Conservation (phyloP, 192 early-diverging fungal species). For the Linnemannia hyalina region DNA sequence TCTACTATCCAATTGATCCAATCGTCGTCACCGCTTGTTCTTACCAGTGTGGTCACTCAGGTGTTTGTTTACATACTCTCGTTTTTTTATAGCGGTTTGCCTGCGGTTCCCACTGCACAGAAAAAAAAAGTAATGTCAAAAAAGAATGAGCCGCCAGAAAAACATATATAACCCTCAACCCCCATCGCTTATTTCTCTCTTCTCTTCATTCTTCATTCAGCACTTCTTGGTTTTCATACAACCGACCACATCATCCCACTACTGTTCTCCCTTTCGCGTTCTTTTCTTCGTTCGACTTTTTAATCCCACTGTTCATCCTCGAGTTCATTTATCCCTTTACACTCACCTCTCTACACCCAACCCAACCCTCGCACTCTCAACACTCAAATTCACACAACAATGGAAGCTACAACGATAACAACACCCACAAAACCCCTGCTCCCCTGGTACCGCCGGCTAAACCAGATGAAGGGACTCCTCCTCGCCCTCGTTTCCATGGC, state of each 20-base stretch:
- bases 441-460: constrained; percentile 45
- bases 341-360: neutral
- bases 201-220: neutral
- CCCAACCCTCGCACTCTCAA: neutral
- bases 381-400: neutral
- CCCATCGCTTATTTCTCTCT: neutral
- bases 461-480: constrained; percentile 37
- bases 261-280: neutral
- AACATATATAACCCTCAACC: neutral
- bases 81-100: neutral
- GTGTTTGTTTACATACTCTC: neutral
- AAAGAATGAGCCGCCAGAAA: neutral
- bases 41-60: too few relatives aligned
- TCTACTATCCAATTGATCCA: neutral
- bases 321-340: neutral
- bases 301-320: neutral
- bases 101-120: neutral
- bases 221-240: neutral
- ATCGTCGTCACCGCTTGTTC: neutral
- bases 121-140: neutral
- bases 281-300: neutral
- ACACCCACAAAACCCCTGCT: constrained; percentile 2
- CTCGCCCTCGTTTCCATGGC: constrained; percentile 43
- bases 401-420: neutral
- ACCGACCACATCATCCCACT: neutral